Evolutionary conservation across 176 grass and related monocot species (phyloP).

Genomic region (Cocos nucifera): DNA sequence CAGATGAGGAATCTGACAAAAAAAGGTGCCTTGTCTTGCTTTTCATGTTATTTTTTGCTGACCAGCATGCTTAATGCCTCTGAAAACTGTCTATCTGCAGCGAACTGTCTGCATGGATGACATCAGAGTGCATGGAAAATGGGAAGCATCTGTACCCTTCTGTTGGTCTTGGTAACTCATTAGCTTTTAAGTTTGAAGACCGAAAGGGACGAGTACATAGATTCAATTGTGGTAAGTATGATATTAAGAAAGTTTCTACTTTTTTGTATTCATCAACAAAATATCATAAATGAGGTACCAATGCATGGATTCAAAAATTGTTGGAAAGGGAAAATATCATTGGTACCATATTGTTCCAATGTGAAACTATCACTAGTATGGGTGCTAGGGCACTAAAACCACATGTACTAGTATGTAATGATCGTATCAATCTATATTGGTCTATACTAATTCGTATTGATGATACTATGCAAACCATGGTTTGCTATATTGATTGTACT

Average conservation of each 20-base stretch:
- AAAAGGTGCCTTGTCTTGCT: constrained; percentile 41
- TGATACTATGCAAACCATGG: too few species aligned
- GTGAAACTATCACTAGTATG: too few species aligned
- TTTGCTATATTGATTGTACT: too few species aligned
- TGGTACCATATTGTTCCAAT: too few species aligned
- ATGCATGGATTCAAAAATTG: too few species aligned
- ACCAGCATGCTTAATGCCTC: background rate
- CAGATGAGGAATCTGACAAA: constrained; percentile 70
- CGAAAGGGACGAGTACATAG: constrained; percentile 70
- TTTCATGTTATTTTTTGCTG: constrained; percentile 7
- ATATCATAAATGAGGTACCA: too few species aligned
- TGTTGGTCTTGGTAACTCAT: constrained; percentile 52
- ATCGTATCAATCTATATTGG: too few species aligned
- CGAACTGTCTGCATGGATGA: constrained; percentile 66
- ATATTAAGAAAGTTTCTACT: background rate
- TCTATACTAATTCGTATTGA: too few species aligned
- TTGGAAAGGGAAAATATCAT: too few species aligned
- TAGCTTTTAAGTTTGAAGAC: constrained; percentile 85
- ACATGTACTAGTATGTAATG: too few species aligned
- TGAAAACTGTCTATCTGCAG: constrained; percentile 22
- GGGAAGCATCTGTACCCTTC: constrained; percentile 49
- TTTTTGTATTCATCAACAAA: too few species aligned
- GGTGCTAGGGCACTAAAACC: too few species aligned
- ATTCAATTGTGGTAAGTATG: constrained; percentile 69
- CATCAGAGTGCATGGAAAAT: constrained; percentile 60